Evolutionary conservation across 441 rosid genomes (phyloP).

Genomic region (Pelargonium fulgidum): DNA sequence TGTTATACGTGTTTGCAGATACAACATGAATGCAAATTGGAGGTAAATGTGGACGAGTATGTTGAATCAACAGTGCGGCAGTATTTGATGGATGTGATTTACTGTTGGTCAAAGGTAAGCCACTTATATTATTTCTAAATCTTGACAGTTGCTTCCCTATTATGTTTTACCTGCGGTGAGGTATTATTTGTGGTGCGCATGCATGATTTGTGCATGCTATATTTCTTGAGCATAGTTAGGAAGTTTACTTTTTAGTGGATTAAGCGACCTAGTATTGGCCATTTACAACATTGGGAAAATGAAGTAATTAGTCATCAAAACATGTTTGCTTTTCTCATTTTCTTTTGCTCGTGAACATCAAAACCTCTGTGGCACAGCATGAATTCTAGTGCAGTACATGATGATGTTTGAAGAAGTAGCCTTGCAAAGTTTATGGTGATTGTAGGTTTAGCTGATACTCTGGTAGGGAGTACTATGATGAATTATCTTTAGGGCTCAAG

Average conservation of each 20-base stretch:
- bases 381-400: too few species aligned
- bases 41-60: conserved; percentile 75
- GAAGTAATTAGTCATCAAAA: too few species aligned
- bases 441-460: too few species aligned
- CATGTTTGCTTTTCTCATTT: too few species aligned
- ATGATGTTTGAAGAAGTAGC: too few species aligned
- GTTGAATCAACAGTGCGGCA: conserved; percentile 96
- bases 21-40: conserved; percentile 96
- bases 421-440: too few species aligned
- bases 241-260: background rate
- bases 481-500: too few species aligned
- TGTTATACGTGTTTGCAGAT: conserved; percentile 39
- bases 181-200: background rate
- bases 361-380: too few species aligned
- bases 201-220: background rate
- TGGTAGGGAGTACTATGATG: too few species aligned
- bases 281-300: too few species aligned
- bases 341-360: too few species aligned
- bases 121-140: background rate
- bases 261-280: too few species aligned
- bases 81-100: conserved; percentile 88
- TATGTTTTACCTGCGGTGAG: background rate
- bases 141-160: background rate
- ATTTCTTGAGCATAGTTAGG: background rate
- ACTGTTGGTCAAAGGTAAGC: conserved; percentile 91